Evolutionary conservation across 1,284 basidiomycete species (phyloP).

Genomic region (Flammula alnicola): DNA sequence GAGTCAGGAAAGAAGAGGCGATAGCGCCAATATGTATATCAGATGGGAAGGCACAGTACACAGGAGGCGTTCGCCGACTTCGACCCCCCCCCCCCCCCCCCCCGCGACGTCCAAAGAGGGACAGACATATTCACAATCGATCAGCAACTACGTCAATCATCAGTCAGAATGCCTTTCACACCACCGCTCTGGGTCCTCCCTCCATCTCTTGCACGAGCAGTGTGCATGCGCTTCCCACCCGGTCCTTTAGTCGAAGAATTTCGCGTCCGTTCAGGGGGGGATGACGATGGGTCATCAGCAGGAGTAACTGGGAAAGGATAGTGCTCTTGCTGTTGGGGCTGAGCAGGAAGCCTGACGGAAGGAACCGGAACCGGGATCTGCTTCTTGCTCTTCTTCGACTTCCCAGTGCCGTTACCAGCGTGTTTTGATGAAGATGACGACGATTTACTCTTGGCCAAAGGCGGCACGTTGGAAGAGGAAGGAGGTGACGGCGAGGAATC

Average conservation of each 20-base stretch:
- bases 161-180: conserved; percentile 68
- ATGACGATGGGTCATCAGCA: conserved; percentile 38
- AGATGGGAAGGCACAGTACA: too few species aligned
- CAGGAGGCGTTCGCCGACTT: too few species aligned
- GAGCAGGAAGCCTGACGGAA: conserved; percentile 36
- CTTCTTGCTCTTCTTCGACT: conserved; percentile 38
- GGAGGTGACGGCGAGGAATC: conserved; percentile 20
- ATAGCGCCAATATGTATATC: too few species aligned
- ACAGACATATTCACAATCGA: background rate
- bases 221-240: conserved; percentile 54
- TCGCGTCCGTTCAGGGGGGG: conserved; percentile 27
- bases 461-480: conserved; percentile 20
- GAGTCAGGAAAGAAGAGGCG: too few species aligned
- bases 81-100: too few species aligned
- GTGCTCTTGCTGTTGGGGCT: conserved; percentile 42
- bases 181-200: conserved; percentile 82
- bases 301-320: conserved; percentile 63
- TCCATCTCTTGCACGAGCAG: conserved; percentile 71
- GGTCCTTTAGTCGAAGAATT: conserved; percentile 29
- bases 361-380: conserved; percentile 49
- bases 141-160: conserved; percentile 31
- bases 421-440: conserved; percentile 14
- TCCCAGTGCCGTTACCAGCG: conserved; percentile 31
- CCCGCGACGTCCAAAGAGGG: too few species aligned
- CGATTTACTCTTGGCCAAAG: conserved; percentile 21